Percentiles rank a stretch among this genome's conserved stretches.
Evolutionary conservation across 176 grass and related monocot species (phyloP).

Genomic region (Themeda triandra): DNA sequence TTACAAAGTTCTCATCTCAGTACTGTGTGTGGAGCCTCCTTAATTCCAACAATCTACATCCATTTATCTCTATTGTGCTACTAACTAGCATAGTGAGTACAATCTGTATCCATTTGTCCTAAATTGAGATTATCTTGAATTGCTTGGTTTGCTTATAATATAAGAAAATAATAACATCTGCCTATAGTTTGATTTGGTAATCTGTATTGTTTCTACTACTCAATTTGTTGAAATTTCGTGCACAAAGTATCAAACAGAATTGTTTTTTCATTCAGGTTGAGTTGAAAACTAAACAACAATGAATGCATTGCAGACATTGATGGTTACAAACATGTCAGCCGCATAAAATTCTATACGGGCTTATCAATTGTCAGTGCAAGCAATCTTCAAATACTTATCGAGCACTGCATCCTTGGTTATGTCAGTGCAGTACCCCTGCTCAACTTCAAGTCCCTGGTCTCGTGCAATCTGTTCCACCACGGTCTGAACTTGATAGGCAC

Average conservation of each 20-base stretch:
- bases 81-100: too few species aligned
- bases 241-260: not conserved
- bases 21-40: not conserved
- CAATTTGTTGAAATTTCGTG: not conserved
- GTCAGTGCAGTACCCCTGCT: constrained; percentile 78
- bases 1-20: not conserved
- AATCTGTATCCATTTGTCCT: not conserved
- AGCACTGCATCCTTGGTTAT: constrained; percentile 55
- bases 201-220: not conserved
- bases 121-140: not conserved
- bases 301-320: not conserved
- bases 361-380: constrained; percentile 23
- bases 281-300: not conserved
- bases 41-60: not conserved
- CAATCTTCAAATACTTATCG: constrained; percentile 47
- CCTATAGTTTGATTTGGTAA: not conserved
- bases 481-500: constrained; percentile 51
- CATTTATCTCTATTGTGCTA: too few species aligned
- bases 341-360: not conserved
- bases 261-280: not conserved
- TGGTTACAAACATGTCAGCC: not conserved
- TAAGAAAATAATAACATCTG: not conserved
- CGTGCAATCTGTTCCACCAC: constrained; percentile 51
- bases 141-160: not conserved
- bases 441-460: constrained; percentile 61